These are phyloP conservation scores for Neofusicoccum sp. DNA, from an alignment of 2,329 filamentous ascomycete genomes.

Conservation along the genomic window DNA sequence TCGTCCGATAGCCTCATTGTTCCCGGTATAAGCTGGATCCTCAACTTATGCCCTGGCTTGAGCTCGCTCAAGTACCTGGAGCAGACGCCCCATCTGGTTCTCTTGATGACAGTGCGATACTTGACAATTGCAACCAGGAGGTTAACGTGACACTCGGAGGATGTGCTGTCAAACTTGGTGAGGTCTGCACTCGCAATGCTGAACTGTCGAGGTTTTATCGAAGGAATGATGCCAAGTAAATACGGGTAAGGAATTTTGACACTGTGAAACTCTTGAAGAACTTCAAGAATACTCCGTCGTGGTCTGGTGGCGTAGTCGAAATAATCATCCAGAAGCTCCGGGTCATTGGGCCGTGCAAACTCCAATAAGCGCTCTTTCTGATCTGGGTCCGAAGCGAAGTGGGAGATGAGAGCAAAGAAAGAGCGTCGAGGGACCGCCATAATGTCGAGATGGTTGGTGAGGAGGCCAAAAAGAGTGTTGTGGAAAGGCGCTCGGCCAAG, in stretches of 20 bases:
- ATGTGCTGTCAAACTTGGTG: not conserved
- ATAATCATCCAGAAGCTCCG: conserved; percentile 83
- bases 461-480: conserved; percentile 55
- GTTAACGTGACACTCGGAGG: conserved; percentile 59
- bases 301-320: conserved; percentile 95
- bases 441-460: conserved; percentile 85
- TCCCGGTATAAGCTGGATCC: conserved; percentile 38
- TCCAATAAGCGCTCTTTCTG: conserved; percentile 84
- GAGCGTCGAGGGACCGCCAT: conserved; percentile 84
- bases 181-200: conserved; percentile 71
- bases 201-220: conserved; percentile 87
- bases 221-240: conserved; percentile 72
- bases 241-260: conserved; percentile 79
- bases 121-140: conserved; percentile 86
- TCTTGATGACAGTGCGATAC: conserved; percentile 84
- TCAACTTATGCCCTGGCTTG: conserved; percentile 58
- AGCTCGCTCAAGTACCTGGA: conserved; percentile 80
- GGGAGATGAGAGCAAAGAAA: conserved; percentile 78
- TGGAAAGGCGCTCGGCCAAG: conserved; percentile 38
- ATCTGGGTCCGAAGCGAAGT: conserved; percentile 70
- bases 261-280: conserved; percentile 84
- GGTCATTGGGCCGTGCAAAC: conserved; percentile 66
- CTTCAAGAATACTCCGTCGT: conserved; percentile 86
- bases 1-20: conserved; percentile 31
- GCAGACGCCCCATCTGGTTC: conserved; percentile 83